These are phyloP conservation scores for Ophiostoma triangulosporum DNA, from an alignment of 2,329 filamentous ascomycete genomes.

Conservation along the genomic window DNA sequence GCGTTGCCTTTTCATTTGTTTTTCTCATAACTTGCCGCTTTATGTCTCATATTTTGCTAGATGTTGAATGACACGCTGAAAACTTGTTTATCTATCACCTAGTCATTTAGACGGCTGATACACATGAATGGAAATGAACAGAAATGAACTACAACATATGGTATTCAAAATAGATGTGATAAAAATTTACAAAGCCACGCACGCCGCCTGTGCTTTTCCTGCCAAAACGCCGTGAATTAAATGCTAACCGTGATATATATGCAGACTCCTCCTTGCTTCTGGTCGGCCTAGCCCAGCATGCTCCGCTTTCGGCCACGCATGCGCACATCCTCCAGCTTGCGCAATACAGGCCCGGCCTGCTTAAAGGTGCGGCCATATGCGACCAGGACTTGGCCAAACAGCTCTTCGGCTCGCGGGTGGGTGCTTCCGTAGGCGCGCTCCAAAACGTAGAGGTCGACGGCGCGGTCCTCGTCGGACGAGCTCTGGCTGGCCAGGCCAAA, in stretches of 20 bases:
- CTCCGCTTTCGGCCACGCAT: conserved; percentile 91
- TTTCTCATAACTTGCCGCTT: no score
- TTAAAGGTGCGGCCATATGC: conserved; percentile 65
- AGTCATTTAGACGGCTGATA: no score
- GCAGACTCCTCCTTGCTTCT: no score
- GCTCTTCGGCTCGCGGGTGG: conserved; percentile 68
- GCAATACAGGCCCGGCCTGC: conserved; percentile 60
- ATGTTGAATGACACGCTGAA: background rate
- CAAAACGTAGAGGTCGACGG: conserved; percentile 90
- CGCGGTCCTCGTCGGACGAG: conserved; percentile 76
- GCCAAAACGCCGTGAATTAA: background rate
- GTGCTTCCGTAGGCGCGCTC: conserved; percentile 92
- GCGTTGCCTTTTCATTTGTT: conserved; percentile 3
- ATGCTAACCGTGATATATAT: background rate
- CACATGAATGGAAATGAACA: background rate
- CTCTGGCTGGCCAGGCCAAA: conserved; percentile 81
- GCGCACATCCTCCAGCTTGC: conserved; percentile 78
- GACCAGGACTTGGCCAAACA: conserved; percentile 61
- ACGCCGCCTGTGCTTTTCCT: background rate
- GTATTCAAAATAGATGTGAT: background rate
- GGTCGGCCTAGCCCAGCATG: conserved; percentile 63
- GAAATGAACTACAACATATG: background rate
- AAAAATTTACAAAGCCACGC: background rate
- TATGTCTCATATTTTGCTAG: background rate
- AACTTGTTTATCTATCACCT: no score